These are phyloP conservation scores for Corchorus capsularis DNA, from an alignment of 345 rosid genomes.

Conservation along the genomic window DNA sequence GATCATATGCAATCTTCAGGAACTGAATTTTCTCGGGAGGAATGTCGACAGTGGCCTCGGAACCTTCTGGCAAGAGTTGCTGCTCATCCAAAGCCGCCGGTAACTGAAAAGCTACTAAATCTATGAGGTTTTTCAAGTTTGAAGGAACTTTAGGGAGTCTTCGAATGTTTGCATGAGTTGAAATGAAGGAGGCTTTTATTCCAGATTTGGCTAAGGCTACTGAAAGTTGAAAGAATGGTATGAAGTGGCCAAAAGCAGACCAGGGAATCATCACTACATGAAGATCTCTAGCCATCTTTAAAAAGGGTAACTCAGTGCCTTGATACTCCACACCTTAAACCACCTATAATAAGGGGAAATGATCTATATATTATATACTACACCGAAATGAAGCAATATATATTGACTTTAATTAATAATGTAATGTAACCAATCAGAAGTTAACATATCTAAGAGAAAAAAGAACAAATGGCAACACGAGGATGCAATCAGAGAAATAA, in stretches of 20 bases:
- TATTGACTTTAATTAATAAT: too few relatives aligned
- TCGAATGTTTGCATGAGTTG: conserved; percentile 30
- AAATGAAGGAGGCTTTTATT: conserved; percentile 24
- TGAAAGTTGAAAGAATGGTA: conserved; percentile 9
- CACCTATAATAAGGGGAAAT: background rate
- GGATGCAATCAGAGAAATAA: too few relatives aligned
- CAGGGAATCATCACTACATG: conserved; percentile 14
- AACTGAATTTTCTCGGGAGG: conserved; percentile 7
- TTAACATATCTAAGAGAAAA: too few relatives aligned
- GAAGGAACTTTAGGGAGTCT: conserved; percentile 37
- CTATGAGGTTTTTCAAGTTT: conserved; percentile 4
- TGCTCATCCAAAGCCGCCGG: conserved; percentile 5
- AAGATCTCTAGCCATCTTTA: background rate
- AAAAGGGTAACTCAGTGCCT: background rate
- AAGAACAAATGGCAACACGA: too few relatives aligned
- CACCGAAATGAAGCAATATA: too few relatives aligned
- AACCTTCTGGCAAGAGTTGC: conserved; percentile 17
- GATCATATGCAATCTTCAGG: conserved; percentile 36
- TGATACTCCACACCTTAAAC: background rate
- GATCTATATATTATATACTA: background rate
- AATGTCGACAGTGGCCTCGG: conserved; percentile 29
- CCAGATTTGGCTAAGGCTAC: conserved; percentile 25
- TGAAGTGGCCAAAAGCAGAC: background rate
- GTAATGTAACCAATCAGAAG: too few relatives aligned
- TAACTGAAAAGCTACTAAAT: conserved; percentile 19